A percentile compares a stretch with the other conserved stretches of the same genome.
Conservation (phyloP, 75 land plant genomes). For the Selaginella moellendorffii region DNA sequence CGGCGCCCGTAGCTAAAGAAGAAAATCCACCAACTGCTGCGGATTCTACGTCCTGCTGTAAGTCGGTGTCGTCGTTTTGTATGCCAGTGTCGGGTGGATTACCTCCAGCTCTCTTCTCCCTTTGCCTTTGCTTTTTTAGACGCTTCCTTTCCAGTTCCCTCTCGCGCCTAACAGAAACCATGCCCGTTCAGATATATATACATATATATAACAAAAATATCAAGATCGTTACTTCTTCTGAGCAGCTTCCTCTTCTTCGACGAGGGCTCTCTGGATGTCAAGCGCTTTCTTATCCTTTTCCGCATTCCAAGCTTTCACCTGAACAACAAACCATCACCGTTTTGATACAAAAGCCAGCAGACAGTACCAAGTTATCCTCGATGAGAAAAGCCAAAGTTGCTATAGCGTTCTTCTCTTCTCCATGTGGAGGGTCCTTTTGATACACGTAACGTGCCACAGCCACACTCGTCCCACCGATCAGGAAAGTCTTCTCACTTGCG, state of each 20-base stretch:
- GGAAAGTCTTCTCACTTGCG: not conserved
- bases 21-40: not conserved
- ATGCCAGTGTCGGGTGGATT: not conserved
- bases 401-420: not conserved
- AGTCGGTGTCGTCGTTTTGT: not conserved
- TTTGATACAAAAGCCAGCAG: not conserved
- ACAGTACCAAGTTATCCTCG: not conserved
- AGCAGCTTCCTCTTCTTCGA: not conserved
- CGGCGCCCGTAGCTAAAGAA: not conserved
- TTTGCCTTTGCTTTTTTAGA: not conserved
- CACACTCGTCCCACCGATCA: not conserved
- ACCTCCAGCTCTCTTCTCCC: not conserved
- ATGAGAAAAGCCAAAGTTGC: not conserved
- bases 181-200: not conserved
- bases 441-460: not conserved
- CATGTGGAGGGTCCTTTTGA: too few relatives aligned
- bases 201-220: not conserved
- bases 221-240: not conserved
- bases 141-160: not conserved
- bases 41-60: not conserved
- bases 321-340: too few relatives aligned
- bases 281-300: not conserved
- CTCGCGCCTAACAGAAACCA: not conserved
- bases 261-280: not conserved
- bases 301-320: not conserved